Base-by-base conservation (phyloP, 257 asterid species). In the Anisodus acutangulus region DNA sequence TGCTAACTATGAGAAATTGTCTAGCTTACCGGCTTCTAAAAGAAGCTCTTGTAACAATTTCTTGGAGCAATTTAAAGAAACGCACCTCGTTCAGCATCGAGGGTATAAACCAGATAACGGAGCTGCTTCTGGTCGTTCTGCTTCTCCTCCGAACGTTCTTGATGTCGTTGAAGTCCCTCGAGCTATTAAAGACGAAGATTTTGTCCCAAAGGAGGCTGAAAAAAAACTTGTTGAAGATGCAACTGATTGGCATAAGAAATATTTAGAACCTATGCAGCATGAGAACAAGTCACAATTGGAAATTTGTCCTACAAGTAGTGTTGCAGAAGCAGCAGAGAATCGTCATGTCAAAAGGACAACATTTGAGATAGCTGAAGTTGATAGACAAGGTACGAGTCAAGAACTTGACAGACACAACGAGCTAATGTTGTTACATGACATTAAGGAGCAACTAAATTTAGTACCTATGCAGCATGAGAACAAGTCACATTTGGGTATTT, bases 111-210 rank as follows among this genome's bases (percentile, higher is more conserved):
- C 43, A 3, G 86, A 86, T 22, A 82, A 62, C 5, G 86, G 60
- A 82, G 83, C 55, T 8, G 83, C 79, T 49, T 16, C 66, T 69
- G 39, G 54, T 66, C 88, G 89, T 43, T 55, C 78, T 63, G 84
- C 88, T 57, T 64, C 88, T 86, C 88, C 91, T 12, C 89, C 91
- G 6, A 90, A 81, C 10, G 91, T 92, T 26, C 94, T 89, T 85
- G 98, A 96, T 90, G 97, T 96, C 45, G 94, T 94, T 79, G 98
- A 96, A 86, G 99, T 96, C 47, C 99, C 99, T 8, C 94, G 88
- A 83, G 89, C 59, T 19, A 94, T 85, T 10, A 86, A 88, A 71
- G 88, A 78, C 8, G 70, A 76, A 69, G 84, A 86, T 81, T 82
- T 37, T 37, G 60, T 83, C 60, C 71, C 79, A 16, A 85, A 84